Conservation (phyloP, 2,329 filamentous ascomycete genomes). For the Trichoderma polysporum region DNA sequence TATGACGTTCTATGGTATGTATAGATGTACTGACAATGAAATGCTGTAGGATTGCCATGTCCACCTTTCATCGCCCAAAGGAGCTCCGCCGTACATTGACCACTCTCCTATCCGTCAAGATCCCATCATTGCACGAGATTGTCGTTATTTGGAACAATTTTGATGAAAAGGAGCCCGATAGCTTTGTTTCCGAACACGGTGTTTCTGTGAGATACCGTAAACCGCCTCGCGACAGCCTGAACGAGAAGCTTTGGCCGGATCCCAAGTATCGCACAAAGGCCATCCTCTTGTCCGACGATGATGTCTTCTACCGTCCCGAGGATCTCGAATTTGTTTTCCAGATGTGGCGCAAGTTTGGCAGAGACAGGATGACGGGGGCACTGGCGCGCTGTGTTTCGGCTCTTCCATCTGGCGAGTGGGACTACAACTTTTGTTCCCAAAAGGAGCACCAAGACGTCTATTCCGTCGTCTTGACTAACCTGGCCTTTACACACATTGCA, state of each 20-base stretch:
- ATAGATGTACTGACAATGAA: not conserved
- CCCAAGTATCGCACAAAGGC: constrained; percentile 39
- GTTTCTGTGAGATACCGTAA: constrained; percentile 37
- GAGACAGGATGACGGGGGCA: constrained; percentile 36
- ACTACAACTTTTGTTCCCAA: constrained; percentile 36
- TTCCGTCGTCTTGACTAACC: constrained; percentile 39
- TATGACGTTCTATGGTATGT: not conserved
- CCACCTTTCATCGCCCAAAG: constrained; percentile 38
- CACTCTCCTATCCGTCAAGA: constrained; percentile 30
- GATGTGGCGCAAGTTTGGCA: constrained; percentile 41
- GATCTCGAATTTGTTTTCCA: constrained; percentile 44
- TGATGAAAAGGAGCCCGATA: constrained; percentile 31
- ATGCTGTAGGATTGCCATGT: constrained; percentile 36
- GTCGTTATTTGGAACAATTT: constrained; percentile 41
- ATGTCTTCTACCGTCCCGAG: constrained; percentile 39
- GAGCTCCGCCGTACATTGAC: constrained; percentile 36
- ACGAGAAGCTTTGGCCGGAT: constrained; percentile 40
- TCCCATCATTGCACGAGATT: constrained; percentile 40
- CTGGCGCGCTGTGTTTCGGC: constrained; percentile 37
- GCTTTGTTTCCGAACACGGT: constrained; percentile 33
- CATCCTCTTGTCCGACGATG: constrained; percentile 42
- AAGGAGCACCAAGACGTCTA: constrained; percentile 33
- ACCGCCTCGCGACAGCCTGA: constrained; percentile 37
- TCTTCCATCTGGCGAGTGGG: constrained; percentile 30
- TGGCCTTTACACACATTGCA: constrained; percentile 40